A percentile compares a stretch with the other conserved stretches of the same genome.
Conservation (phyloP, 768 basidiomycete genomes). For the Xanthoconium stramineum region DNA sequence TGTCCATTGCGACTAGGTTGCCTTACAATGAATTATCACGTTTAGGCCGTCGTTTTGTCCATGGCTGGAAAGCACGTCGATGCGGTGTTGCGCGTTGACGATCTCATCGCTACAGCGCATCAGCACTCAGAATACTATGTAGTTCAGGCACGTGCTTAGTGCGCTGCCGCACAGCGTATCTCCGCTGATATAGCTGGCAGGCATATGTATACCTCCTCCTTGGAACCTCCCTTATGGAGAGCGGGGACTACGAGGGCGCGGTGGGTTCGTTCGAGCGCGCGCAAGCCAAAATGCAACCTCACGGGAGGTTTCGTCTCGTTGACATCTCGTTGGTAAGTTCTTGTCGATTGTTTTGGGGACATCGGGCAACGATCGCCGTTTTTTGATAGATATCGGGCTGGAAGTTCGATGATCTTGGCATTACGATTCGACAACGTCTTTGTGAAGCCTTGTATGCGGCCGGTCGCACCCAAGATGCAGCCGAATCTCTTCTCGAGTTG, state of each 20-base stretch:
- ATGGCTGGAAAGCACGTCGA: no score
- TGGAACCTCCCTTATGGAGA: background rate
- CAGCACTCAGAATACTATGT: no score
- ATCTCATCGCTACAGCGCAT: background rate
- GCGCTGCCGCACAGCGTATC: no score
- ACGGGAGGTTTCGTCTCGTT: background rate
- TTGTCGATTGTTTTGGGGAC: background rate
- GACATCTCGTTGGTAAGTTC: background rate
- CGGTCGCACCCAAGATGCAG: no score
- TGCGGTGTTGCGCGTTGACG: background rate
- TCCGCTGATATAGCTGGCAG: no score
- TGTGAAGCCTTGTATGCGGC: no score
- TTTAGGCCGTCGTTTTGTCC: no score
- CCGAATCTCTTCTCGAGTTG: no score
- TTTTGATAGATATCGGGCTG: background rate
- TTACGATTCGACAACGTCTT: no score
- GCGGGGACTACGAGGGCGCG: background rate
- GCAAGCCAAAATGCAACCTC: background rate
- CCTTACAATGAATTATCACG: no score
- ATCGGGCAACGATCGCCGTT: background rate
- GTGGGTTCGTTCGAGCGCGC: background rate
- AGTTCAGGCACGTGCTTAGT: no score
- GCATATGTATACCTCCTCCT: no score
- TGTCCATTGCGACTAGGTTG: background rate
- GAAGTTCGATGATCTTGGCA: background rate